Conservation (phyloP, 306 rosid genomes). For the Cicer yamashitae region DNA sequence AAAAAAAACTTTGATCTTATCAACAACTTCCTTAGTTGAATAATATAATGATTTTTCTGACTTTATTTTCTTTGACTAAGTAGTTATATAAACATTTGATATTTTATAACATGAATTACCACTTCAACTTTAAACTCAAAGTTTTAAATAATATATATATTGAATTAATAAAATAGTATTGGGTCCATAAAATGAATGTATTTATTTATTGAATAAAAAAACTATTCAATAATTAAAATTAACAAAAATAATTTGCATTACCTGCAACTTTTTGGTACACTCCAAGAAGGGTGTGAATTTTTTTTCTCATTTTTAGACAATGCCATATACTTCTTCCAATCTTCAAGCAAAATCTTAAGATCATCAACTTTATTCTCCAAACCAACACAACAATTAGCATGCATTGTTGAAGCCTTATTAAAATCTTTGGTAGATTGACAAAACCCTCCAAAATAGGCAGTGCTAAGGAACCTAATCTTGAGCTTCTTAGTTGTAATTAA, state of each 20-base stretch:
- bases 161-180: neutral
- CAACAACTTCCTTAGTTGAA: neutral
- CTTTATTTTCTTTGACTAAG: neutral
- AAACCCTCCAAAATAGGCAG: conserved; percentile 75
- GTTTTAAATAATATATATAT: too few relatives aligned
- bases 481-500: conserved; percentile 47
- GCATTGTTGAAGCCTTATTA: conserved; percentile 68
- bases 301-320: conserved; percentile 14
- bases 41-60: neutral
- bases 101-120: neutral
- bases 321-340: conserved; percentile 66
- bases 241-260: conserved; percentile 31
- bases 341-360: conserved; percentile 72
- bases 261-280: conserved; percentile 74
- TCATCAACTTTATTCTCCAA: conserved; percentile 70
- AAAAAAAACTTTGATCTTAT: neutral
- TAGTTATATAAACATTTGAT: neutral
- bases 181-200: neutral
- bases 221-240: neutral
- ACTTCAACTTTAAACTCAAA: neutral
- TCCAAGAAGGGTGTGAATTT: conserved; percentile 56
- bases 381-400: conserved; percentile 92
- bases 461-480: conserved; percentile 67
- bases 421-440: conserved; percentile 61
- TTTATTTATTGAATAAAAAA: neutral